Base-by-base conservation (phyloP, 1,284 basidiomycete species). In the Porogramme epimiltina region DNA sequence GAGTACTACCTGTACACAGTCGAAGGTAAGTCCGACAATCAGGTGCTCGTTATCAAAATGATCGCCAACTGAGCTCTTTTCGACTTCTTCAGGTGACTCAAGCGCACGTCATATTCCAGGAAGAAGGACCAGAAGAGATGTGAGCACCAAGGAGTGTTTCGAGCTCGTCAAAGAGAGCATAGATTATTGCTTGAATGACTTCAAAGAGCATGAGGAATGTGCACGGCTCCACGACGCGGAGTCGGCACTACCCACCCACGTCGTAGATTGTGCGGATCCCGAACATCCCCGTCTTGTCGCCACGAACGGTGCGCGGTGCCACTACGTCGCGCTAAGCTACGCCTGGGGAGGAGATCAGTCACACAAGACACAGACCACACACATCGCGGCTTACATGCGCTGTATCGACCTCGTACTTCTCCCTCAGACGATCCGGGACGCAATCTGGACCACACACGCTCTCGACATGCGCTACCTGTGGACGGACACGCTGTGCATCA, bases 381-480 rank as follows among this genome's bases (percentile, higher is more conserved):
- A 53, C 40, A n/a, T 51, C 22, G 28, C 42, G 20, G 15, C 47
- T 15, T 49, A 48, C 34, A 41, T 45, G 3, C 23, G 19, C 11
- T 42, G 46, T 8, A 53, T 56, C 23, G 45, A 48, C 19, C 10
- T 22, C 6, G 13, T 22, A 3, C 4, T 18, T 8, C 42, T 56
- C 13, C 55, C 51, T 4, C 48, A 47, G 24, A 53, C 51, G 15
- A 42, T 56, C 24, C 36, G 22, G 4, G 55, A 53, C 38, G 55
- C 55, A 4, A 53, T 56, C 33, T 18, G 44, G 9, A 39, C 51
- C 19, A 43, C 50, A 10, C 50, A 56, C 19, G 40, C 45, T 8
- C 42, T 52, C 20, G 52, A 47, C 9, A 39, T 54, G 33, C 48
- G 47, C 39, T 54, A 54, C 36, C 52, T 54, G 16, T 54, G 52